Evolutionary conservation across 371 early-diverging fungal species (phyloP).

Genomic region (Rhizomucor miehei): DNA sequence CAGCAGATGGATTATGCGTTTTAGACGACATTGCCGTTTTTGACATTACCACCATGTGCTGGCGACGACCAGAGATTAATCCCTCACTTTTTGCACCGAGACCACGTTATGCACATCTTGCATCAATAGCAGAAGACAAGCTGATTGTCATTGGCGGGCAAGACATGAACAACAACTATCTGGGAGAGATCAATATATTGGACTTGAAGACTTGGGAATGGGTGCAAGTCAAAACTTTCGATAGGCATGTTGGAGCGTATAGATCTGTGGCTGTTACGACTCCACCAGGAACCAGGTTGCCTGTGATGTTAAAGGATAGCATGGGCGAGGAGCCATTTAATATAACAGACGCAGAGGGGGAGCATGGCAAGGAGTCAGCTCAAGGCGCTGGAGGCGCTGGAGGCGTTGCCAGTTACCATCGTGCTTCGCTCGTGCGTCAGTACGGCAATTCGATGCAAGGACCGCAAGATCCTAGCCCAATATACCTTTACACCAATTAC

Average conservation of each 20-base stretch:
- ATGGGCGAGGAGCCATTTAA: neutral
- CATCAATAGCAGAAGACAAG: conserved; percentile 51
- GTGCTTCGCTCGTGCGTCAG: conserved; percentile 12
- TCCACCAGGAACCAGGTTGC: conserved; percentile 26
- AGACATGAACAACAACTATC: conserved; percentile 71
- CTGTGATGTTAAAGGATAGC: conserved; percentile 16
- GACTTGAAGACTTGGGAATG: conserved; percentile 64
- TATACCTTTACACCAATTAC: conserved; percentile 76
- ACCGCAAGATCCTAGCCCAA: conserved; percentile 24
- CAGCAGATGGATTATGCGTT: conserved; percentile 45
- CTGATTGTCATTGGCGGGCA: conserved; percentile 78
- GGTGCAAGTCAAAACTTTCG: conserved; percentile 60
- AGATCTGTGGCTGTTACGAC: conserved; percentile 64
- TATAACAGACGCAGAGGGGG: neutral
- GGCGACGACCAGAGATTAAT: conserved; percentile 53
- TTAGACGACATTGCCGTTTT: conserved; percentile 70
- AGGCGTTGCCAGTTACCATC: conserved; percentile 1
- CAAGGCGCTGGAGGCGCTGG: neutral
- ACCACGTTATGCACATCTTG: conserved; percentile 77
- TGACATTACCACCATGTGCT: conserved; percentile 57
- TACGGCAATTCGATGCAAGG: conserved; percentile 11
- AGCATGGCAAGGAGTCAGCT: neutral
- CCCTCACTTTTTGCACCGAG: conserved; percentile 56
- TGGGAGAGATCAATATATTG: conserved; percentile 73
- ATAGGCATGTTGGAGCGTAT: conserved; percentile 71